phyloP scores from a whole-genome alignment of 306 rosid species.

The Lagenaria siceraria region DNA sequence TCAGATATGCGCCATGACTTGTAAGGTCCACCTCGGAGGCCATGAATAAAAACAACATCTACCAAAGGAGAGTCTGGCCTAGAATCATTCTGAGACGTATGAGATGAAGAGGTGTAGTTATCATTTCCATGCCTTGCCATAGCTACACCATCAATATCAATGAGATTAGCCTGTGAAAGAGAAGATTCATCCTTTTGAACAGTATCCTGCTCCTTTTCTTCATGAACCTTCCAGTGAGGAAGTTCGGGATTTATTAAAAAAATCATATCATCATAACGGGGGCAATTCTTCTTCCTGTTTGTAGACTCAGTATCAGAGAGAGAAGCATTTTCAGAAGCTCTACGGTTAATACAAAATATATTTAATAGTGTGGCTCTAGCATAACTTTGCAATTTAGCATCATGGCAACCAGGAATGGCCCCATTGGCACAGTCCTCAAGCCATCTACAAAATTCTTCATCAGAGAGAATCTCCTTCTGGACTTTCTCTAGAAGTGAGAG shows the following conservation, averaged over 20 bases:
- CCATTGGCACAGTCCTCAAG: constrained; percentile 91
- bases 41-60: constrained; percentile 87
- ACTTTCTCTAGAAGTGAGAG: constrained; percentile 71
- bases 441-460: constrained; percentile 68
- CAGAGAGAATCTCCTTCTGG: constrained; percentile 52
- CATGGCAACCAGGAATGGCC: constrained; percentile 75
- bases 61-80: constrained; percentile 34
- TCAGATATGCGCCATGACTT: constrained; percentile 94
- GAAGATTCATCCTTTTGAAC: constrained; percentile 19
- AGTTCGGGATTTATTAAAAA: constrained; percentile 77
- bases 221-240: constrained; percentile 73
- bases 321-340: constrained; percentile 26
- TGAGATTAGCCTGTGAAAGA: constrained; percentile 9
- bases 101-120: constrained; percentile 19
- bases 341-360: constrained; percentile 37
- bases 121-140: constrained; percentile 20
- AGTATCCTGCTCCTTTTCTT: constrained; percentile 20
- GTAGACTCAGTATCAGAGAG: constrained; percentile 14
- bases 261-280: constrained; percentile 64
- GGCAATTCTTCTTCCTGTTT: constrained; percentile 34
- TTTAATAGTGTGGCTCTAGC: constrained; percentile 72
- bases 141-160: constrained; percentile 23
- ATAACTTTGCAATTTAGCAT: constrained; percentile 74
- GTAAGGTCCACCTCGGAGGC: constrained; percentile 88
- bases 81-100: constrained; percentile 19